Base-by-base conservation (phyloP, 192 early-diverging fungal genomes). In the Funneliformis mosseae region DNA sequence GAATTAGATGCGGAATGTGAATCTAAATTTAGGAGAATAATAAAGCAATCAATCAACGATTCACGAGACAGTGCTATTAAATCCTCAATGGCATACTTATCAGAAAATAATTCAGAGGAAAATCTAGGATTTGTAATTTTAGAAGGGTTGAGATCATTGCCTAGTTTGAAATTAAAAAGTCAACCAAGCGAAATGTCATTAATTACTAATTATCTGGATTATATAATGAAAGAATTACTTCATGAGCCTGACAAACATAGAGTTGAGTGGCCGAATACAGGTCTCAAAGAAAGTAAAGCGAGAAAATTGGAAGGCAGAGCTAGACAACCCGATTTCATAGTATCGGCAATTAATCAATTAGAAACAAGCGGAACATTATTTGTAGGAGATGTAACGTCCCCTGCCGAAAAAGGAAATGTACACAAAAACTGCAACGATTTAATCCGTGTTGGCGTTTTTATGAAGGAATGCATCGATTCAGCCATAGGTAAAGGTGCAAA, bases 371-470 rank as follows among this genome's bases (percentile, higher is more conserved):
- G 55, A 27, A 42, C 16, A 28, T 4, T 76, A 61, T 76, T 76
- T 16, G 59, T 76, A 23, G 75, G 59, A 4, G 59, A 76, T 62
- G 75, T 76, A 21, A 76, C 42, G 0, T 25, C 75, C 4, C 75
- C 75, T 8, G 39, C 75, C 0, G 33, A 76, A 62, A 76, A 76
- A 62, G 50, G 50, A 8, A 59, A 74, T 48, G 25, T 74, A n/a
- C n/a, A 55, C 10, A 74, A 62, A 61, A 62, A 76, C 39, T 76
- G 75, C 45, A 76, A 76, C 42, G 75, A 76, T 39, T 43, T 76
- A 21, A 76, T 76, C 38, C 75, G 59, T 0, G 28, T 76, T 60
- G 75, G 59, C 1, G 41, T 62, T 16, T 76, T 76, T 39, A 76
- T 76, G 59, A 76, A 76, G 11, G 74, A 76, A 6, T 50, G 8